Evolutionary conservation across 306 rosid genomes (phyloP), one percentile per base, ranked within the genome.

Genomic region (Trifolium repens): DNA sequence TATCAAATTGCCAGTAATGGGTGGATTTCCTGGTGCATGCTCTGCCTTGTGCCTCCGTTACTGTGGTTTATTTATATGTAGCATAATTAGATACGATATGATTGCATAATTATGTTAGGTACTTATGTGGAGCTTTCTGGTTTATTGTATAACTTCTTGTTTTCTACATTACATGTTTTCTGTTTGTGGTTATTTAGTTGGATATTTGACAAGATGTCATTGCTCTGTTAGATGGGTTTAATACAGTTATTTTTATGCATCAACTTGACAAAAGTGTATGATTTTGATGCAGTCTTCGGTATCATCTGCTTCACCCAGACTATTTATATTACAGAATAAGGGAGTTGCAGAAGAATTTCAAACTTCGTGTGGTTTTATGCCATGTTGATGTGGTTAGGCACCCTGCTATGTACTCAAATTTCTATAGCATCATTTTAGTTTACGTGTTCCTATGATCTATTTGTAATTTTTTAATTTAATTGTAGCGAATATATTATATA

Each of bases 291-390:
- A 94, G 98, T 80, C 97, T 94, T 76, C 96, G 98, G 76, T 94
- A 94, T 85, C 97, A 94, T 86, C 90, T 94, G 53, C 89, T 94
- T 71, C 97, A 94, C 78, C 98, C 98, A 15, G 98, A 91, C 75
- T 94, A 94, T 81, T 78, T 94, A 53, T 94, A 94, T 78, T 90
- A 79, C 78, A 93, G 97, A 69, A 91, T 94, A 80, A 81, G 96
- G 85, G 98, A 94, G 89, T 82, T 91, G 85, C 97, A 90, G 83
- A 94, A 94, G 83, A 88, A 85, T 69, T 94, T 84, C 89, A 94
- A 91, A 89, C 98, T 94, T 78, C 91, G 96, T 24, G 79, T 94
- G 30, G 88, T 94, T 68, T 79, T 94, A 63, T 94, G 97, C 76
- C 97, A 94, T 78, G 93, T 94, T 64, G 98, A 94, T 75, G 97